Evolutionary conservation across 495 filamentous ascomycete genomes (phyloP).

Genomic region (Lentithecium fluviatile): DNA sequence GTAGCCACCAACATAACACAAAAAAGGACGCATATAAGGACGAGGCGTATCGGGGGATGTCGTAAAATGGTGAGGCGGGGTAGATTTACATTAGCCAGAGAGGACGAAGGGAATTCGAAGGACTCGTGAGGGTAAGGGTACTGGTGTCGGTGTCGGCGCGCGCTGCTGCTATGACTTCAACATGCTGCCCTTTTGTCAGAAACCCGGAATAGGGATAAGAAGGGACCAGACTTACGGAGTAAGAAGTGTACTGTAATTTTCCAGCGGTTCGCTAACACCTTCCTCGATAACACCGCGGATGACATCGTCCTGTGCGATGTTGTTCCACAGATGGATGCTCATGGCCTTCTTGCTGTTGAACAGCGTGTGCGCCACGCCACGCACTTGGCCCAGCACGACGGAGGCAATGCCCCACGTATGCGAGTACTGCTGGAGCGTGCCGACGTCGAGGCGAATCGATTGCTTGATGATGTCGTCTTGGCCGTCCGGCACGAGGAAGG

Average conservation of each 20-base stretch:
- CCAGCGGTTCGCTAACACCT: constrained; percentile 20
- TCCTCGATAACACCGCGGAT: constrained; percentile 35
- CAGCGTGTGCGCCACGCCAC: constrained; percentile 62
- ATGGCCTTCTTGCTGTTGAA: constrained; percentile 37
- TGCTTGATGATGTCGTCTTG: constrained; percentile 71
- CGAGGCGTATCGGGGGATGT: not conserved
- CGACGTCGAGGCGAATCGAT: constrained; percentile 76
- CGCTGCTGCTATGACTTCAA: constrained; percentile 15
- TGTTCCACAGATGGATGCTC: constrained; percentile 38
- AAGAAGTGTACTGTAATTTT: constrained; percentile 25
- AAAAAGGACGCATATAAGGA: too few relatives aligned
- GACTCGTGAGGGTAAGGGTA: not conserved
- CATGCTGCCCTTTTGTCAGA: constrained; percentile 7
- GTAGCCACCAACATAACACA: too few relatives aligned
- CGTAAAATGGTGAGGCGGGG: not conserved
- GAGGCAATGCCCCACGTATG: constrained; percentile 76
- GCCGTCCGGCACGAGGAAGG: constrained; percentile 64
- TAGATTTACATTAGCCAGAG: not conserved
- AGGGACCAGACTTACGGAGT: constrained; percentile 25
- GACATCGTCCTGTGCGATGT: constrained; percentile 31
- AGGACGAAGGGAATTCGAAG: not conserved
- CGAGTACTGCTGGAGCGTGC: constrained; percentile 71
- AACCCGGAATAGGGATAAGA: not conserved
- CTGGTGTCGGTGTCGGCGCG: too few relatives aligned
- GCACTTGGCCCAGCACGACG: constrained; percentile 71